phyloP scores from a whole-genome alignment of 352 stramenopile genomes.

The Phytophthora cryptogea region DNA sequence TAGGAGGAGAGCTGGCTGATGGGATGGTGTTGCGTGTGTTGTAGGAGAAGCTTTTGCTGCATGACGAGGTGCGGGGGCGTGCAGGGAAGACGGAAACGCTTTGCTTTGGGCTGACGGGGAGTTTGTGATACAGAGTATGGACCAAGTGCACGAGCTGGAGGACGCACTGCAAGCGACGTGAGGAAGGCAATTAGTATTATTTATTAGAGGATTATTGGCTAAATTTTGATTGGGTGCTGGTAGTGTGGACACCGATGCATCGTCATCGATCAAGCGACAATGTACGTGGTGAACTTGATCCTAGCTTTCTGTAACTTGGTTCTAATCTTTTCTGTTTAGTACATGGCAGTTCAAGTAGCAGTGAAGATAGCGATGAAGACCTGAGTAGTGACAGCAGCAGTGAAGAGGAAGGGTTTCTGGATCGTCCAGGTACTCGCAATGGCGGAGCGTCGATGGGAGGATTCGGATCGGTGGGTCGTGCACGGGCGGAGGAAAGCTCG shows the following conservation, averaged over 20 bases:
- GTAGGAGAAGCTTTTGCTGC: conserved; percentile 47
- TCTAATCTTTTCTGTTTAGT: conserved; percentile 3
- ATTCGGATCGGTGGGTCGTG: conserved; percentile 3
- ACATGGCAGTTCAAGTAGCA: conserved; percentile 12
- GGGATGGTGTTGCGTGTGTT: neutral
- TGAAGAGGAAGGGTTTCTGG: conserved; percentile 11
- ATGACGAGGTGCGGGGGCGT: conserved; percentile 48
- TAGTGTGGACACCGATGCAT: conserved; percentile 63
- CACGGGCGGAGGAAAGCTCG: conserved; percentile 11
- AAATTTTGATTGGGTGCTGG: neutral
- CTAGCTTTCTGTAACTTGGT: neutral
- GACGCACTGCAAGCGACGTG: conserved; percentile 59
- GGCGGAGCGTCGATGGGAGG: conserved; percentile 1
- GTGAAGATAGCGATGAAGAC: conserved; percentile 9
- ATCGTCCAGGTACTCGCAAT: neutral
- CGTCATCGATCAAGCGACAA: conserved; percentile 39
- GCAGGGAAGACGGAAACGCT: conserved; percentile 21
- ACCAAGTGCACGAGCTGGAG: conserved; percentile 71
- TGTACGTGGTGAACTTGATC: conserved; percentile 6
- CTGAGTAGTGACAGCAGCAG: conserved; percentile 23
- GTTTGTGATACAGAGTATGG: conserved; percentile 73
- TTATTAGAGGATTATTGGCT: neutral
- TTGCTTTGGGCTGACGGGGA: neutral
- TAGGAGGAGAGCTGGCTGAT: conserved; percentile 6
- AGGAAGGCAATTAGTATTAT: neutral